phyloP scores from a whole-genome alignment of 164 flowering plant genomes.

The Nymphaea thermarum region DNA sequence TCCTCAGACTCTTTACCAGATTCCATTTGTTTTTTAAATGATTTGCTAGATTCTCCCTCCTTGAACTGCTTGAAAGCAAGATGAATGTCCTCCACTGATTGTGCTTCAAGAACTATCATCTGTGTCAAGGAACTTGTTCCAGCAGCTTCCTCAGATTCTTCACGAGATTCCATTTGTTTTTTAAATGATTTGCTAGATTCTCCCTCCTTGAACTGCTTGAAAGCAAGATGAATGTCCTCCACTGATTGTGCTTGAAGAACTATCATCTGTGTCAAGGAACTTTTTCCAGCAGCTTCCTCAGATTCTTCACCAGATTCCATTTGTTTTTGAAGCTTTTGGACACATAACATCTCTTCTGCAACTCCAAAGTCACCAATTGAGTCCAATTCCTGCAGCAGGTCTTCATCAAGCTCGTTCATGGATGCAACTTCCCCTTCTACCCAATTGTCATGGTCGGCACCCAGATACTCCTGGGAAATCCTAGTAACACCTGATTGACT shows the following conservation, averaged over 20 bases:
- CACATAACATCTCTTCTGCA: constrained; percentile 50
- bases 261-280: not conserved
- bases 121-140: too few species aligned
- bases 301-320: constrained; percentile 26
- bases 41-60: not conserved
- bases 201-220: not conserved
- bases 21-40: not conserved
- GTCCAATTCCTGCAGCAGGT: constrained; percentile 46
- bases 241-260: not conserved
- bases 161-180: not conserved
- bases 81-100: not conserved
- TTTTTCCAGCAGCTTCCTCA: constrained; percentile 22
- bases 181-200: not conserved
- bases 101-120: not conserved
- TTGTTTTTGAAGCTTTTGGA: constrained; percentile 34
- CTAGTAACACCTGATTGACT: constrained; percentile 12
- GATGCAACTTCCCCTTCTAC: constrained; percentile 23
- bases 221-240: not conserved
- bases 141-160: constrained; percentile 25
- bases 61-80: not conserved
- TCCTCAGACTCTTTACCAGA: too few species aligned
- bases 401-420: constrained; percentile 57
- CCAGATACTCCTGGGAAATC: constrained; percentile 4
- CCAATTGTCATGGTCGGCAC: not conserved
- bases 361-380: constrained; percentile 65